Conservation (phyloP, 345 rosid species). For the Euclidium syriacum region DNA sequence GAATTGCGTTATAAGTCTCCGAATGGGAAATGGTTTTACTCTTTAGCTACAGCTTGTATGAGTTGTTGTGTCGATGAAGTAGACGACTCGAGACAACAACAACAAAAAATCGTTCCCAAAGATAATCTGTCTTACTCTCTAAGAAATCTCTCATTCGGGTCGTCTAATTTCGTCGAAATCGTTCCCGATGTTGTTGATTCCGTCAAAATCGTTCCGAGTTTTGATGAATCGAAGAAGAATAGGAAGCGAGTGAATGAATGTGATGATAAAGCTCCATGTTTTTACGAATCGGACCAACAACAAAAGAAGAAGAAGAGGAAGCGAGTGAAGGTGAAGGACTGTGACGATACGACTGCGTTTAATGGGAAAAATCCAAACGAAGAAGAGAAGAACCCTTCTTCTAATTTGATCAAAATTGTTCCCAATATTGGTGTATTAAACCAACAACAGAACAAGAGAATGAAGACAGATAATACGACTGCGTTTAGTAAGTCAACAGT, state of each 20-base stretch:
- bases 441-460: conserved; percentile 2
- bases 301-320: no score
- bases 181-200: neutral
- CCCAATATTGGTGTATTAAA: neutral
- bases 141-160: neutral
- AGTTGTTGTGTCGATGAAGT: neutral
- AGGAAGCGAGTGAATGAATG: no score
- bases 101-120: neutral
- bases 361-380: no score
- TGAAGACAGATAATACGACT: conserved; percentile 31
- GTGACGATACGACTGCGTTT: no score
- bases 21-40: neutral
- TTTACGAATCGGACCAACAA: no score
- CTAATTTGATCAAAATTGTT: neutral
- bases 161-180: neutral
- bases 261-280: no score
- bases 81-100: no score
- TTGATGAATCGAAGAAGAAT: no score
- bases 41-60: conserved; percentile 18
- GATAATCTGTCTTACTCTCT: neutral
- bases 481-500: no score
- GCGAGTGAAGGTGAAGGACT: no score
- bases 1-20: conserved; percentile 26
- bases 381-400: no score
- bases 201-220: no score